Evolutionary conservation across 352 stramenopile genomes (phyloP).

Genomic region (Phytopythium mirpurense): DNA sequence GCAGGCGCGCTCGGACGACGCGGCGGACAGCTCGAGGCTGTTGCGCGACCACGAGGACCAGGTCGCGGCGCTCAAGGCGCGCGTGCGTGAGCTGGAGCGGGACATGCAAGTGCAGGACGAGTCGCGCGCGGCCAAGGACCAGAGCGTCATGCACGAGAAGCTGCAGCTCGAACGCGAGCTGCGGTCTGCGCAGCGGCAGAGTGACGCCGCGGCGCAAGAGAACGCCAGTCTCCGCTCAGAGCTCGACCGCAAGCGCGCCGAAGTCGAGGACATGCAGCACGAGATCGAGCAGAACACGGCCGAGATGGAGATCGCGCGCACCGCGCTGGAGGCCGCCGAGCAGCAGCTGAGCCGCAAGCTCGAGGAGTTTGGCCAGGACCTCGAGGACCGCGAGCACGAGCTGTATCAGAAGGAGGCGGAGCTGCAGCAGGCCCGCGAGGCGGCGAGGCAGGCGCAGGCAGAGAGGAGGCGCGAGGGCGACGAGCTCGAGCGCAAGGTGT

Average conservation of each 20-base stretch:
- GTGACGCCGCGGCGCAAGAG: conserved; percentile 11
- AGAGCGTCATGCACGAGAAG: conserved; percentile 43
- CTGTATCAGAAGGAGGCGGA: conserved; percentile 25
- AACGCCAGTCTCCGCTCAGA: background rate
- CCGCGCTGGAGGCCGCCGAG: conserved; percentile 33
- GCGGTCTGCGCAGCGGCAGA: conserved; percentile 27
- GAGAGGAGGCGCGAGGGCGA: background rate
- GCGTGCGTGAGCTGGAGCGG: conserved; percentile 27
- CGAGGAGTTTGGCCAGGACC: conserved; percentile 28
- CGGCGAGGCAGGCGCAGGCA: background rate
- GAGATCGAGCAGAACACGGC: conserved; percentile 34
- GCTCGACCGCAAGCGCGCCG: conserved; percentile 17
- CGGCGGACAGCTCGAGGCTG: conserved; percentile 2
- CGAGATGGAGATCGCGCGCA: conserved; percentile 34
- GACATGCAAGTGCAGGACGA: conserved; percentile 35
- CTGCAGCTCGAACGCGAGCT: conserved; percentile 44
- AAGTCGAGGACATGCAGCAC: conserved; percentile 24
- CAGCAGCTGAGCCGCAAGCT: conserved; percentile 41
- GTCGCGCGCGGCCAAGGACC: conserved; percentile 30
- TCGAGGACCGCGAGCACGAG: conserved; percentile 22
- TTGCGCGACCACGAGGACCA: conserved; percentile 13
- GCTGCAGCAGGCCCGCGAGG: conserved; percentile 15
- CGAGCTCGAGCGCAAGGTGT: background rate
- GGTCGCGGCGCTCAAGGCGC: conserved; percentile 24
- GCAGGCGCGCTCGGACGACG: conserved; percentile 16